These are phyloP conservation scores for Zopfochytrium polystomum DNA, from an alignment of 371 early-diverging fungal genomes.

Conservation along the genomic window DNA sequence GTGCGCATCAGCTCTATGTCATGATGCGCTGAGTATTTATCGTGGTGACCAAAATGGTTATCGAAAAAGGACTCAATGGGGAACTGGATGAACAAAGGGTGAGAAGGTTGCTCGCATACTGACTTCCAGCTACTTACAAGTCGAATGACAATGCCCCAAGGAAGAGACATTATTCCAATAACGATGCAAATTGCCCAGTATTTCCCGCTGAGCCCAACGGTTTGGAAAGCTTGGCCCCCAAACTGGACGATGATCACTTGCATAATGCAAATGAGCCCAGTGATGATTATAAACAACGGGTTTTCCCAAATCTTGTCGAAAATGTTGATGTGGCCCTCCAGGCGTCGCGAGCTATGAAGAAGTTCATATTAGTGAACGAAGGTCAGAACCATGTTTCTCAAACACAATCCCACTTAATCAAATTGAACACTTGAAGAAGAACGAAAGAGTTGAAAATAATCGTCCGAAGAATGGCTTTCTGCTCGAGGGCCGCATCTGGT, in stretches of 20 bases:
- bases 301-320: conserved; percentile 76
- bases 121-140: conserved; percentile 36
- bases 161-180: conserved; percentile 65
- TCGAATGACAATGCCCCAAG: conserved; percentile 67
- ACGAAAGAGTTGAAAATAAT: conserved; percentile 95
- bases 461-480: not conserved
- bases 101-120: no score
- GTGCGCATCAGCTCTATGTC: no score
- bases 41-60: no score
- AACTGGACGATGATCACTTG: conserved; percentile 82
- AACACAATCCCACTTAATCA: conserved; percentile 37
- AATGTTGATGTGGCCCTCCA: conserved; percentile 56
- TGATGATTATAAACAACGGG: conserved; percentile 69
- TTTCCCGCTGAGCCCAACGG: conserved; percentile 43
- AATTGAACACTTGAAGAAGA: conserved; percentile 93
- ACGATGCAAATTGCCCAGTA: conserved; percentile 70
- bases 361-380: not conserved
- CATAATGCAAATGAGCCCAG: conserved; percentile 60
- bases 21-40: no score
- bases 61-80: no score
- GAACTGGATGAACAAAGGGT: no score
- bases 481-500: not conserved
- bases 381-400: not conserved
- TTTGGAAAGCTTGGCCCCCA: conserved; percentile 85
- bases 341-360: conserved; percentile 19